phyloP scores from a whole-genome alignment of 805 yeast genomes.

The Sugiyamaella marilandica region DNA sequence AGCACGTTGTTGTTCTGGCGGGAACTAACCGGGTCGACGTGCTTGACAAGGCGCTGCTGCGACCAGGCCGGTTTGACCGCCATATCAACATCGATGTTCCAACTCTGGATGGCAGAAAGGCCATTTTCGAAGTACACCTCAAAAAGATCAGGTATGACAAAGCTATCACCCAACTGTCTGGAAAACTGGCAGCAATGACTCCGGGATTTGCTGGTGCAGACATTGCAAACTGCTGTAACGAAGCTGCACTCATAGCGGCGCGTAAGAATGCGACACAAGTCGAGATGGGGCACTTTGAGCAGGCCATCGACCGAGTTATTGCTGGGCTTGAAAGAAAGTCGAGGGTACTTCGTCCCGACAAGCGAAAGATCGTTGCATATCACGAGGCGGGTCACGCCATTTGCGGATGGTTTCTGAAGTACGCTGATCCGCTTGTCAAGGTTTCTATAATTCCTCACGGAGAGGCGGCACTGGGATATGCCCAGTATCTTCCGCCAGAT shows the following conservation, averaged over 20 bases:
- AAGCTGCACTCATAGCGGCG: constrained; percentile 91
- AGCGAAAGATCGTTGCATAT: constrained; percentile 81
- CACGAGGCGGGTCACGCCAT: constrained; percentile 98
- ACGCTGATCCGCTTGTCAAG: constrained; percentile 85
- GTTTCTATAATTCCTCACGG: constrained; percentile 96
- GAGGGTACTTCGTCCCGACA: constrained; percentile 70
- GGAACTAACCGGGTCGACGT: constrained; percentile 94
- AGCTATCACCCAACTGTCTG: constrained; percentile 49
- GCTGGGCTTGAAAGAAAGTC: constrained; percentile 91
- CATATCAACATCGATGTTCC: constrained; percentile 84
- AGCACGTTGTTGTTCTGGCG: constrained; percentile 89
- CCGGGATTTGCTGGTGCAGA: constrained; percentile 97
- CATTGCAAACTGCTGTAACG: constrained; percentile 90
- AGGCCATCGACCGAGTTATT: constrained; percentile 88
- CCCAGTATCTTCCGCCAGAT: constrained; percentile 90
- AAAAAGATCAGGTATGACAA: constrained; percentile 45
- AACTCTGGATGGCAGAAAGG: constrained; percentile 83
- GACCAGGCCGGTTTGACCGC: constrained; percentile 95
- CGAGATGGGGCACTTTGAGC: constrained; percentile 71
- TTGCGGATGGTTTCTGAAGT: constrained; percentile 86
- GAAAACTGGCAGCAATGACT: constrained; percentile 83
- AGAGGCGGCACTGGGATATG: constrained; percentile 92
- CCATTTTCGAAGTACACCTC: constrained; percentile 77
- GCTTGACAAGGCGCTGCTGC: constrained; percentile 78
- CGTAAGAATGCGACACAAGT: constrained; percentile 62